A percentile compares a stretch with the other conserved stretches of the same genome.
Evolutionary conservation across 1,139 yeast genomes (phyloP).

Genomic region (Arxiozyma heterogenica): DNA sequence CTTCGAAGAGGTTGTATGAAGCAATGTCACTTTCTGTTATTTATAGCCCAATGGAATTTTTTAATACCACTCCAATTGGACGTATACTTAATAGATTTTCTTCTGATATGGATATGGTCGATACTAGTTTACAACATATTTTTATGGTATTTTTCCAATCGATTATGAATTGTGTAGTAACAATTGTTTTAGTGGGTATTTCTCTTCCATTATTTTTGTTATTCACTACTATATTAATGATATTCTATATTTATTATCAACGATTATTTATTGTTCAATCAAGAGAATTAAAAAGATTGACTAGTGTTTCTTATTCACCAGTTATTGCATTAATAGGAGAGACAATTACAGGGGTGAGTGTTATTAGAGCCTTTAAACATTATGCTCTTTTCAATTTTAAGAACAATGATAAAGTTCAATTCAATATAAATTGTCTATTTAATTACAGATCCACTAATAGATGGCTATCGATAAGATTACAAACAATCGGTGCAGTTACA

Average conservation of each 20-base stretch:
- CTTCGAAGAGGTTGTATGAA: constrained; percentile 53
- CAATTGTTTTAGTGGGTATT: constrained; percentile 42
- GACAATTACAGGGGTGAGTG: constrained; percentile 50
- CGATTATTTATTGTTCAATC: constrained; percentile 44
- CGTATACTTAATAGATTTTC: constrained; percentile 63
- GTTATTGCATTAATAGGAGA: constrained; percentile 59
- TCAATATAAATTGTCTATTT: constrained; percentile 51
- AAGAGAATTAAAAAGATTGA: constrained; percentile 48
- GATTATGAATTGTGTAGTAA: constrained; percentile 38
- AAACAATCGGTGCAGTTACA: constrained; percentile 57
- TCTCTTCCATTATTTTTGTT: constrained; percentile 45
- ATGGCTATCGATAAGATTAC: constrained; percentile 66
- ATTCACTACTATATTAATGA: constrained; percentile 36
- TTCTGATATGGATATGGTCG: constrained; percentile 58
- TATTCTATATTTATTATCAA: constrained; percentile 46
- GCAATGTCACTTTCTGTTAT: constrained; percentile 54
- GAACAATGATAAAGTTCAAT: constrained; percentile 53
- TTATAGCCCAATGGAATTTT: constrained; percentile 67
- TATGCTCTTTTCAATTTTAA: constrained; percentile 43
- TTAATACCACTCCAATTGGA: constrained; percentile 77
- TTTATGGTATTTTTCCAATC: constrained; percentile 40
- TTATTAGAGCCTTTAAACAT: constrained; percentile 49
- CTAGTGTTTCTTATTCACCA: constrained; percentile 47
- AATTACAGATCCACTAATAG: constrained; percentile 51
- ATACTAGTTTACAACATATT: constrained; percentile 41